phyloP scores from a whole-genome alignment of 805 yeast genomes.

The Schwanniomyces yamadae region DNA sequence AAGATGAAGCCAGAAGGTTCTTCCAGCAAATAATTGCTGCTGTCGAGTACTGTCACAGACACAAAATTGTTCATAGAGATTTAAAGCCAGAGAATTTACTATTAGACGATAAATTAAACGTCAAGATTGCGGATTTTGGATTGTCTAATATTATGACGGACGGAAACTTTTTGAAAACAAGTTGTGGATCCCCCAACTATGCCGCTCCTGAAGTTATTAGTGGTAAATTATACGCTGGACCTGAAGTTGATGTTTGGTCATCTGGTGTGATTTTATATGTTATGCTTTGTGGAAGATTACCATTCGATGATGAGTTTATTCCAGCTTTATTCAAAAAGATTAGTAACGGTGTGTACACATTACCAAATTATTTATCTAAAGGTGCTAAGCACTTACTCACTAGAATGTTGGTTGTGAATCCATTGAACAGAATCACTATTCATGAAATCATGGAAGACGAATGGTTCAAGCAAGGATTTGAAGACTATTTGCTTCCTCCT shows the following conservation, averaged over 20 bases:
- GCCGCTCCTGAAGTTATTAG: slow-evolving; percentile 97
- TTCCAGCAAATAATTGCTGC: slow-evolving; percentile 97
- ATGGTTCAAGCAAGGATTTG: slow-evolving; percentile 84
- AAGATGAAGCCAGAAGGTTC: slow-evolving; percentile 86
- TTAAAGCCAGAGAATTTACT: slow-evolving; percentile 92
- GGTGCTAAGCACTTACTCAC: slow-evolving; percentile 85
- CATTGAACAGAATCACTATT: slow-evolving; percentile 88
- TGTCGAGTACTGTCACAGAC: slow-evolving; percentile 93
- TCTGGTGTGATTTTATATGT: slow-evolving; percentile 94
- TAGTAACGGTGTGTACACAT: slow-evolving; percentile 86
- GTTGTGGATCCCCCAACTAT: slow-evolving; percentile 95
- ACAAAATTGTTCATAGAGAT: slow-evolving; percentile 95
- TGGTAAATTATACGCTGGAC: slow-evolving; percentile 94
- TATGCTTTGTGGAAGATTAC: slow-evolving; percentile 93
- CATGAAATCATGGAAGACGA: slow-evolving; percentile 91
- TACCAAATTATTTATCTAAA: slow-evolving; percentile 80
- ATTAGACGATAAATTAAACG: slow-evolving; percentile 85
- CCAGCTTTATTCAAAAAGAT: slow-evolving; percentile 93
- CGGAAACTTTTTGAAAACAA: slow-evolving; percentile 90
- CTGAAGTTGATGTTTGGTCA: slow-evolving; percentile 98
- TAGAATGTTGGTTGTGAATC: slow-evolving; percentile 92
- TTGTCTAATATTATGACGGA: slow-evolving; percentile 95
- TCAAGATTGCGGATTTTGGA: slow-evolving; percentile 95
- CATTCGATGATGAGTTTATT: slow-evolving; percentile 94
- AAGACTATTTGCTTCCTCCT: slow-evolving; percentile 73